A percentile compares a stretch with the other conserved stretches of the same genome.
These are phyloP conservation scores for Ustilaginoidea virens DNA, from an alignment of 2,329 filamentous ascomycete species.

Conservation along the genomic window DNA sequence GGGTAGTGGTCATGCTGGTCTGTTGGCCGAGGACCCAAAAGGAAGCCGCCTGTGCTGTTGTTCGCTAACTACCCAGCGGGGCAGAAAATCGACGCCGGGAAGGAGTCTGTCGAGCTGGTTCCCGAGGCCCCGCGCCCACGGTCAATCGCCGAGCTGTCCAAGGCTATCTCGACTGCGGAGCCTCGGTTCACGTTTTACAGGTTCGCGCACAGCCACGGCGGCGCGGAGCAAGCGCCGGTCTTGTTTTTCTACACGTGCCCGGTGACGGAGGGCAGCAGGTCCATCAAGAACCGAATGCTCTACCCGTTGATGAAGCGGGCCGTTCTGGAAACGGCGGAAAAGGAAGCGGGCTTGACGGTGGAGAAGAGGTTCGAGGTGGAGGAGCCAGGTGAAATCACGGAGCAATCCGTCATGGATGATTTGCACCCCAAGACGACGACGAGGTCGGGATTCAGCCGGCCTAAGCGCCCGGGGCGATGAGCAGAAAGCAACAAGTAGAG, in stretches of 20 bases:
- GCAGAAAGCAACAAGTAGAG: too few relatives aligned
- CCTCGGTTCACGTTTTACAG: conserved; percentile 70
- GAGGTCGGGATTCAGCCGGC: conserved; percentile 57
- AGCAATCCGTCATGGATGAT: conserved; percentile 47
- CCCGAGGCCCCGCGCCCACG: conserved; percentile 33
- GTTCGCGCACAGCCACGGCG: conserved; percentile 41
- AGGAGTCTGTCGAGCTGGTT: conserved; percentile 55
- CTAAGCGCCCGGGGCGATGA: conserved; percentile 61
- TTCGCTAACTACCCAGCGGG: not conserved
- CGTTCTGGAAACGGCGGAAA: conserved; percentile 50
- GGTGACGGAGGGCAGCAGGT: conserved; percentile 43
- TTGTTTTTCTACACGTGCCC: conserved; percentile 79
- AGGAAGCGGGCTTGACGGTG: conserved; percentile 47
- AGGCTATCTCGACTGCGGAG: conserved; percentile 47
- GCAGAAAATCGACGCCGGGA: conserved; percentile 56
- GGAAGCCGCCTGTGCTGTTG: not conserved
- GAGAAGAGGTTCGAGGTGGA: conserved; percentile 58
- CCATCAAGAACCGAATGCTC: conserved; percentile 73
- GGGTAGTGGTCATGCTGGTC: conserved; percentile 50
- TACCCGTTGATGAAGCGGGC: conserved; percentile 59
- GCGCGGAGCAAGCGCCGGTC: conserved; percentile 38
- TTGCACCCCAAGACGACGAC: conserved; percentile 51
- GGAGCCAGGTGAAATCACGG: conserved; percentile 55
- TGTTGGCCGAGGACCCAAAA: conserved; percentile 12
- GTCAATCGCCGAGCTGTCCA: conserved; percentile 41